These are phyloP conservation scores for Rhizoctonia solani DNA, from an alignment of 1,284 basidiomycete species.

Conservation along the genomic window DNA sequence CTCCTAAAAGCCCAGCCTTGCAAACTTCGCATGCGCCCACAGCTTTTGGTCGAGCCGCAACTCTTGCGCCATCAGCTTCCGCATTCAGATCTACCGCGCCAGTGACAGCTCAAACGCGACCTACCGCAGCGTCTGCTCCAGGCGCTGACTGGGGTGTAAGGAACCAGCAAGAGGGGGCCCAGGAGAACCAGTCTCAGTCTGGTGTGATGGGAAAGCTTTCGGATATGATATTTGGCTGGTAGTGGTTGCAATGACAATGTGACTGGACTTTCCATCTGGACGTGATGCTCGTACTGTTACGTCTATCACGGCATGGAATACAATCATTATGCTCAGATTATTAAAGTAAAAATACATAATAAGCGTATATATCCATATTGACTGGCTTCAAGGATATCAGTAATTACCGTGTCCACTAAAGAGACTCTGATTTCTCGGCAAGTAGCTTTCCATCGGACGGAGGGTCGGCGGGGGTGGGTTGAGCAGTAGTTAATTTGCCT, in stretches of 20 bases:
- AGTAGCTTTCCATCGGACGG: background rate
- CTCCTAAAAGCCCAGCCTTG: slow-evolving; percentile 13
- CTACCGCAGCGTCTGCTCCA: slow-evolving; percentile 11
- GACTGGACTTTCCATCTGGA: background rate
- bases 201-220: slow-evolving; percentile 30
- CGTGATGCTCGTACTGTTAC: background rate
- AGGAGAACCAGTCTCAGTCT: background rate
- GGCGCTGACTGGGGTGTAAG: slow-evolving; percentile 30
- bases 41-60: slow-evolving; percentile 1
- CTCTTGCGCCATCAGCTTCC: slow-evolving; percentile 5
- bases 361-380: background rate
- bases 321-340: background rate
- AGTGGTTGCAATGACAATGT: background rate
- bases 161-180: slow-evolving; percentile 1
- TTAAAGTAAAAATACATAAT: slow-evolving; percentile 14
- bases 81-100: slow-evolving; percentile 18
- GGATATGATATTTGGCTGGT: slow-evolving; percentile 30
- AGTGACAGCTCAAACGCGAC: background rate
- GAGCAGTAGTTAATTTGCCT: no score
- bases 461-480: no score
- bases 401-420: background rate
- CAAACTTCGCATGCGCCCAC: background rate
- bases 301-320: background rate
- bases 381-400: background rate
- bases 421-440: background rate